phyloP scores from a whole-genome alignment of 148 eudicot genomes.

The Silene conica region DNA sequence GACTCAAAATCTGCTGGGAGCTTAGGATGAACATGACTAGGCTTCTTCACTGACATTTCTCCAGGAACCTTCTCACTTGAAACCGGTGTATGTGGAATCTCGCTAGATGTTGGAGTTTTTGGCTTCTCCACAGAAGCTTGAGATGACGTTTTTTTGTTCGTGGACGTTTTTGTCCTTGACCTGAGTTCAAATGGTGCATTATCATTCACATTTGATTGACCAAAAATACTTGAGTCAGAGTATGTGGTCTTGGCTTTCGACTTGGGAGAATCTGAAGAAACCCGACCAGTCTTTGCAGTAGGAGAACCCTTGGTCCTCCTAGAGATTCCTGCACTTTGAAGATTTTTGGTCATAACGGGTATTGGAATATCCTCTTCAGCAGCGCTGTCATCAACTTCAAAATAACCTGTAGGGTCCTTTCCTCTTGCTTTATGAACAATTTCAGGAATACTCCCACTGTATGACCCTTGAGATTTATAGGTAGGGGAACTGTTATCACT shows the following conservation, averaged over 20 bases:
- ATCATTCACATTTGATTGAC: constrained; percentile 23
- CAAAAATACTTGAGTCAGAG: constrained; percentile 18
- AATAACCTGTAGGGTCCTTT: constrained; percentile 32
- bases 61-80: constrained; percentile 26
- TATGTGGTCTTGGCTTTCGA: constrained; percentile 19
- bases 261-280: constrained; percentile 22
- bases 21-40: constrained; percentile 96
- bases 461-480: neutral
- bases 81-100: constrained; percentile 24
- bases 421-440: constrained; percentile 30
- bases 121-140: constrained; percentile 34
- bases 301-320: constrained; percentile 62
- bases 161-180: constrained; percentile 28
- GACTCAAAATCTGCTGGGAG: constrained; percentile 91
- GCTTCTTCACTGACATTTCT: constrained; percentile 45
- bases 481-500: constrained; percentile 22
- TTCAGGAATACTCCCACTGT: constrained; percentile 20
- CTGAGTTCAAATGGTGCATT: constrained; percentile 23
- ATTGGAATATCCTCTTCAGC: constrained; percentile 44
- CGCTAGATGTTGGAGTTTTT: constrained; percentile 15
- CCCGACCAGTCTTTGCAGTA: constrained; percentile 19
- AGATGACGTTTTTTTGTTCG: constrained; percentile 11
- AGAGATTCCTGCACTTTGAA: constrained; percentile 44
- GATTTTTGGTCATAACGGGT: constrained; percentile 24
- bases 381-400: constrained; percentile 41